Conservation (phyloP, 305 asterid genomes). For the Salvia sclarea region DNA sequence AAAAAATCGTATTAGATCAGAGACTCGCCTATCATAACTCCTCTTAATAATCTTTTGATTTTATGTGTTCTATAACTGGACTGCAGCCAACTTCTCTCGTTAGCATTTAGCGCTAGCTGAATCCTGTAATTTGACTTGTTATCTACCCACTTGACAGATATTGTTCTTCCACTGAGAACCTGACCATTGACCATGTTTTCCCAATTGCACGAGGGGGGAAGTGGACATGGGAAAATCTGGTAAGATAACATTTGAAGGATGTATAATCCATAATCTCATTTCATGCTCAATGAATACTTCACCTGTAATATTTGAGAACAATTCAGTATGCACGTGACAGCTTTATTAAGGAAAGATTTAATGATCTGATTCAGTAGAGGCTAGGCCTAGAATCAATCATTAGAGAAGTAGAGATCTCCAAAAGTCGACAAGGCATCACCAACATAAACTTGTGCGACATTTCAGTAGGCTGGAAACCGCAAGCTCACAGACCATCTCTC, state of each 20-base stretch:
- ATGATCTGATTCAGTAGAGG: not conserved
- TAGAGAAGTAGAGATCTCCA: not conserved
- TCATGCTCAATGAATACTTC: not conserved
- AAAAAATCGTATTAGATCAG: not conserved
- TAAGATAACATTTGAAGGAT: conserved; percentile 34
- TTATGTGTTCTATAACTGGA: not conserved
- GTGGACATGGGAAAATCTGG: conserved; percentile 98
- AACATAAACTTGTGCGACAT: not conserved
- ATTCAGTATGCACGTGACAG: not conserved
- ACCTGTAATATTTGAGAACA: not conserved
- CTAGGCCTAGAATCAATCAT: conserved; percentile 3
- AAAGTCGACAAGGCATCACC: not conserved
- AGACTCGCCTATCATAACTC: not conserved
- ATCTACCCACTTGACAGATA: conserved; percentile 50
- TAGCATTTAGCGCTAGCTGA: conserved; percentile 10
- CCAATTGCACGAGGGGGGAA: conserved; percentile 87
- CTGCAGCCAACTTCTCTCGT: not conserved
- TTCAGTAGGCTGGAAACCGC: not conserved
- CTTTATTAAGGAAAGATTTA: not conserved
- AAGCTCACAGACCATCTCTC: not conserved
- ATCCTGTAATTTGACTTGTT: conserved; percentile 19
- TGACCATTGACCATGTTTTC: conserved; percentile 80
- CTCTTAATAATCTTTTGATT: conserved; percentile 3
- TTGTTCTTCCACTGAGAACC: conserved; percentile 67
- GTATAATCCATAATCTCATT: conserved; percentile 6